Evolutionary conservation across 169 alveolate genomes (phyloP), one percentile per base, ranked within the genome.

Genomic region (Plasmodium fragile): DNA sequence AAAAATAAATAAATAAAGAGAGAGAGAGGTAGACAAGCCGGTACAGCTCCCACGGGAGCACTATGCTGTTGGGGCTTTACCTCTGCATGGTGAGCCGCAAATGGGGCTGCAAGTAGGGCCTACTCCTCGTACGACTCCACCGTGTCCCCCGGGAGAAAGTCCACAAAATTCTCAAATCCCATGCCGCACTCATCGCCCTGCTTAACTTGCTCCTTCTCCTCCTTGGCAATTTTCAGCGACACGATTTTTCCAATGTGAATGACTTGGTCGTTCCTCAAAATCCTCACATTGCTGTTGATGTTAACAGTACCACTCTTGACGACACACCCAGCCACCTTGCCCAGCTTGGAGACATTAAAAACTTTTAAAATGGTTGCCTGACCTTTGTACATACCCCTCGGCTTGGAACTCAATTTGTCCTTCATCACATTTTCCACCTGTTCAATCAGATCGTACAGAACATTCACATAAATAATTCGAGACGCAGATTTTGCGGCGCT

Each of bases 81-180:
- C 59, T 22, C 59, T 13, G 16, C 1, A 49, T 49, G 18, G 59
- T 16, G 59, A n/a, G n/a, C n/a, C n/a, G n/a, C n/a, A n/a, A n/a
- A n/a, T n/a, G n/a, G n/a, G n/a, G n/a, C n/a, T n/a, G n/a, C n/a
- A n/a, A n/a, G n/a, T n/a, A n/a, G 4, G 10, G 45, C 49, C 41
- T 89, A 59, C 65, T 89, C 81, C 36, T 89, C 79, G n/a, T 89
- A 89, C 45, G 94, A n/a, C 71, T 89, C 94, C n/a, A 89, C 71
- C 30, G 70, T 25, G 34, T 89, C 94, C 30, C 52, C 72, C 6
- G 90, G 77, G 28, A 34, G 16, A 78, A 89, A 78, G 18, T 89
- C 94, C 5, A 65, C 28, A 49, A 71, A 89, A n/a, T 89, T 59
- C 6, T 89, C 82, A 41, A 89, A 77, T 4, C 90, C 94, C 30